Conservation (phyloP, 179 eudicot species). For the Spergularia azorica region DNA sequence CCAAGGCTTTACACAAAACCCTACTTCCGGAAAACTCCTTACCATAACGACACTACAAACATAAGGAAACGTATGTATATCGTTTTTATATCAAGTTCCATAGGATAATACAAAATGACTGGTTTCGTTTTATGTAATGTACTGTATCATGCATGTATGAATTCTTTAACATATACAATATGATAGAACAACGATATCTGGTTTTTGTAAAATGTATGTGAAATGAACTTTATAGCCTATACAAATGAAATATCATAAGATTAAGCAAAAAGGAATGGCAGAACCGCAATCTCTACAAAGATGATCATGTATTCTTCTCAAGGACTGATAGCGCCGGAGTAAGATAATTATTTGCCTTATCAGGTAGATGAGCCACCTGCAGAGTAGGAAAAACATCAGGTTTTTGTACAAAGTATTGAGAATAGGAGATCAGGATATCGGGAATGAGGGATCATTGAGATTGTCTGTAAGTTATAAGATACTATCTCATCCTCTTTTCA, state of each 20-base stretch:
- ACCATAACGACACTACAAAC: too few species aligned
- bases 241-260: slow-evolving; percentile 15
- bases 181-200: slow-evolving; percentile 6
- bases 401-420: too few species aligned
- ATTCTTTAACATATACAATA: slow-evolving; percentile 4
- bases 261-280: background rate
- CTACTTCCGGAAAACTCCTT: too few species aligned
- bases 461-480: too few species aligned
- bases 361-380: slow-evolving; percentile 99
- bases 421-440: too few species aligned
- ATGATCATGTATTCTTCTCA: slow-evolving; percentile 84
- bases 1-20: too few species aligned
- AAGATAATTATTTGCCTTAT: slow-evolving; percentile 91
- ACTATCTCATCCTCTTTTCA: too few species aligned
- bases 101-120: background rate
- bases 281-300: slow-evolving; percentile 11
- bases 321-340: slow-evolving; percentile 87
- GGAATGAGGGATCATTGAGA: too few species aligned
- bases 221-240: slow-evolving; percentile 22
- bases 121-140: background rate
- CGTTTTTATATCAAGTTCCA: too few species aligned
- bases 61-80: too few species aligned
- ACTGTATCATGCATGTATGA: background rate
- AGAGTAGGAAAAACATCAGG: slow-evolving; percentile 12
- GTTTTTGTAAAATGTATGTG: background rate